Evolutionary conservation across 2,329 filamentous ascomycete genomes (phyloP).

Genomic region (Colletotrichum musicola): DNA sequence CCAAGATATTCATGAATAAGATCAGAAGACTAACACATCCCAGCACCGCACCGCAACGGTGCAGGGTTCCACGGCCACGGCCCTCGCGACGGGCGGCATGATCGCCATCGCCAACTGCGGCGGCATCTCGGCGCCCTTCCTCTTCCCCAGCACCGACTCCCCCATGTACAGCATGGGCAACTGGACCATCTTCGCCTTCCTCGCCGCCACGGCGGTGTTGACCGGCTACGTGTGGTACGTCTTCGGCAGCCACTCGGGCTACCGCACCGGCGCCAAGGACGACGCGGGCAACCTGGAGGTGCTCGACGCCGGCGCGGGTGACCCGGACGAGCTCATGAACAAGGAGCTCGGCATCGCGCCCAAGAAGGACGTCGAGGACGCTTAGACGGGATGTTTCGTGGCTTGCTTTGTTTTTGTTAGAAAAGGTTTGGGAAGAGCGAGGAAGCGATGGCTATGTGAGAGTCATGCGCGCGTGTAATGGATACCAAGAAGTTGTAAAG

Average conservation of each 20-base stretch:
- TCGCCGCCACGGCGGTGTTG: constrained; percentile 43
- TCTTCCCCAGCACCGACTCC: constrained; percentile 47
- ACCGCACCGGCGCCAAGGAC: constrained; percentile 44
- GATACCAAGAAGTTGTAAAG: not conserved
- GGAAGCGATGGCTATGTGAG: not conserved
- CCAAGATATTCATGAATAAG: no score
- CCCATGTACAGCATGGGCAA: constrained; percentile 51
- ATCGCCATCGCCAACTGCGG: constrained; percentile 51
- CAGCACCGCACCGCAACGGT: constrained; percentile 50
- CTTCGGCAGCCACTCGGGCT: constrained; percentile 49
- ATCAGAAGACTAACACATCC: not conserved
- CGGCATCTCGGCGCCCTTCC: constrained; percentile 50
- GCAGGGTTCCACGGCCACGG: constrained; percentile 48
- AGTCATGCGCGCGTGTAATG: not conserved
- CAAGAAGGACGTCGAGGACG: constrained; percentile 40
- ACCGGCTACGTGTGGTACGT: constrained; percentile 48
- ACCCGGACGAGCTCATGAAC: constrained; percentile 43
- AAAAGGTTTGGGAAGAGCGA: not conserved
- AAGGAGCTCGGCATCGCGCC: constrained; percentile 39
- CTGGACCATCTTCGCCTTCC: constrained; percentile 50
- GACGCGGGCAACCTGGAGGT: constrained; percentile 42
- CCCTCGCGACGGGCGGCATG: constrained; percentile 51
- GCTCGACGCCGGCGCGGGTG: constrained; percentile 40
- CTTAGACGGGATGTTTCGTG: not conserved
- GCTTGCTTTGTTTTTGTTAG: no score